Conservation (phyloP, 2,329 filamentous ascomycete species). For the Nemania sp. region DNA sequence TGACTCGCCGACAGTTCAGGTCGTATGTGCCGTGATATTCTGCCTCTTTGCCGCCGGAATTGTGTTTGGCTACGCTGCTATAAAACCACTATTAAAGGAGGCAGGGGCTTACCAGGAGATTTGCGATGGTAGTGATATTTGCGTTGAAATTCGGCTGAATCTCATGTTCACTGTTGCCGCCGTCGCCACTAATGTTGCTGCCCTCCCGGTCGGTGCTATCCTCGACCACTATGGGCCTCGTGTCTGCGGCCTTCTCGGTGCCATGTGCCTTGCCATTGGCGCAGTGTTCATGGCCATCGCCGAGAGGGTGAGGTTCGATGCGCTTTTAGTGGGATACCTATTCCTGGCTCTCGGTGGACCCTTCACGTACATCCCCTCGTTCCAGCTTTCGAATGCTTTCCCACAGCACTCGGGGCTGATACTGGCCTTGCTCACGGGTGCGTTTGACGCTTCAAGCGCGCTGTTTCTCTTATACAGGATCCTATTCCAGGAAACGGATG, state of each 20-base stretch:
- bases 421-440: slow-evolving; percentile 76
- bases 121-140: slow-evolving; percentile 55
- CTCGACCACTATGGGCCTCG: slow-evolving; percentile 82
- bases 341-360: slow-evolving; percentile 78
- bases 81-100: slow-evolving; percentile 78
- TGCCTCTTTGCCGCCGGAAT: slow-evolving; percentile 79
- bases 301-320: slow-evolving; percentile 69
- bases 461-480: slow-evolving; percentile 77
- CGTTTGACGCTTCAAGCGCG: slow-evolving; percentile 82
- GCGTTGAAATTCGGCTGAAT: slow-evolving; percentile 70
- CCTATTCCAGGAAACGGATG: slow-evolving; percentile 63
- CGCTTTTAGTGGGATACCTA: slow-evolving; percentile 73
- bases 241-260: slow-evolving; percentile 73
- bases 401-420: slow-evolving; percentile 78
- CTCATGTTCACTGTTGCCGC: slow-evolving; percentile 92
- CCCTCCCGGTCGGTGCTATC: slow-evolving; percentile 82
- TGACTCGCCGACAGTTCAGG: slow-evolving; percentile 59
- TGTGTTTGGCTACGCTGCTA: slow-evolving; percentile 82
- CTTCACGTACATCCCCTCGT: slow-evolving; percentile 81
- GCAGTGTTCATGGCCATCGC: slow-evolving; percentile 74
- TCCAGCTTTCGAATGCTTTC: slow-evolving; percentile 85
- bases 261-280: slow-evolving; percentile 70
- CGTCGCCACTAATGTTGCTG: slow-evolving; percentile 84
- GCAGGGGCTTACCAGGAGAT: slow-evolving; percentile 72
- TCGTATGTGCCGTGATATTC: slow-evolving; percentile 69